Conservation (phyloP, 305 asterid species). For the Rubia tinctorum region DNA sequence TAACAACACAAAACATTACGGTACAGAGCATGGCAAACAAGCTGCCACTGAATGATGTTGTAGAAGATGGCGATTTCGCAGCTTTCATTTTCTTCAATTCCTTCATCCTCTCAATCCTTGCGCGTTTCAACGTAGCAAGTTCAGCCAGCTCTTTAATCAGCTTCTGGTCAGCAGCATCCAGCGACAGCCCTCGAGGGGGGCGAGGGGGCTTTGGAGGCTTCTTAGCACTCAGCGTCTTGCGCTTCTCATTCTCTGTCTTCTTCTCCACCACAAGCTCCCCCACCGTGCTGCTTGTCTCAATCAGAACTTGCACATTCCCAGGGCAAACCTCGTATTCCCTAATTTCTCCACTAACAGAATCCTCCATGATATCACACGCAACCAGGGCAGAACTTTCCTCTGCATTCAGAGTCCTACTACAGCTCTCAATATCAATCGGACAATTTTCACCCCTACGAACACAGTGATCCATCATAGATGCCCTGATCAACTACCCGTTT, state of each 20-base stretch:
- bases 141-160: constrained; percentile 71
- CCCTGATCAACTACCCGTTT: constrained; percentile 8
- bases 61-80: constrained; percentile 43
- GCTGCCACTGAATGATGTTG: constrained; percentile 44
- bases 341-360: constrained; percentile 22
- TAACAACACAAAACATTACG: constrained; percentile 54
- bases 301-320: constrained; percentile 21
- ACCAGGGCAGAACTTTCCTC: constrained; percentile 21
- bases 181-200: constrained; percentile 64
- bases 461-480: constrained; percentile 26
- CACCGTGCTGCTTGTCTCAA: constrained; percentile 19
- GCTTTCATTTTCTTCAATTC: constrained; percentile 64
- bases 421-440: constrained; percentile 41
- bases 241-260: constrained; percentile 49
- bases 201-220: constrained; percentile 80
- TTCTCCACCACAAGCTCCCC: constrained; percentile 23
- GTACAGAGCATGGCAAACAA: constrained; percentile 64
- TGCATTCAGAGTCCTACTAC: constrained; percentile 19
- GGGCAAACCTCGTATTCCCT: constrained; percentile 23
- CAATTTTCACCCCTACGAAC: constrained; percentile 34
- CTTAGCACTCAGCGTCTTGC: constrained; percentile 49
- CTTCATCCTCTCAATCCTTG: constrained; percentile 71
- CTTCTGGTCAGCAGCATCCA: constrained; percentile 86
- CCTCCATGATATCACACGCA: constrained; percentile 20
- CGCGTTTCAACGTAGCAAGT: constrained; percentile 67